These are phyloP conservation scores for Lepidium africanum DNA, from an alignment of 345 rosid genomes.

Conservation along the genomic window DNA sequence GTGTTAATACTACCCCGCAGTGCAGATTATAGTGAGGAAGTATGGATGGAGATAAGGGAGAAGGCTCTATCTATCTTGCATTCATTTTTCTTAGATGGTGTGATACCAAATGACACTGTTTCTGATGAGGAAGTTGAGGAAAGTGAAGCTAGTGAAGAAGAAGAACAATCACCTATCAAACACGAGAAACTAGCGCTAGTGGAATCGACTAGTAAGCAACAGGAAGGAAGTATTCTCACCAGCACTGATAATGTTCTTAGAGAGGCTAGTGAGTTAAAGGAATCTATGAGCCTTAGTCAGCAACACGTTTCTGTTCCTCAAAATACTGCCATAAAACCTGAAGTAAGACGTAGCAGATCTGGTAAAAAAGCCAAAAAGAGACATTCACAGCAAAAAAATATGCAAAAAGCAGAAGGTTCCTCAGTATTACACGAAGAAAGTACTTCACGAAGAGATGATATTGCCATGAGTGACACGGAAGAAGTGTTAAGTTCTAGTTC, in stretches of 20 bases:
- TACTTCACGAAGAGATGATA: conserved; percentile 70
- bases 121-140: conserved; percentile 80
- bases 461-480: conserved; percentile 82
- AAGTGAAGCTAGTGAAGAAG: conserved; percentile 47
- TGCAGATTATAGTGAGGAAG: conserved; percentile 99
- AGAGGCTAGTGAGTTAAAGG: conserved; percentile 42
- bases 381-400: conserved; percentile 62
- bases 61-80: conserved; percentile 82
- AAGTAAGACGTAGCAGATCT: conserved; percentile 66
- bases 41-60: conserved; percentile 97
- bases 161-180: conserved; percentile 33
- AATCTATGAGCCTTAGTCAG: conserved; percentile 48
- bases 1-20: conserved; percentile 94
- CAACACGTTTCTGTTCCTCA: conserved; percentile 49
- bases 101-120: conserved; percentile 57
- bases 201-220: conserved; percentile 42
- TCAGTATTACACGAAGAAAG: conserved; percentile 62
- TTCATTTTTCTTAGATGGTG: conserved; percentile 72
- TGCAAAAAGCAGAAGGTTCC: conserved; percentile 53
- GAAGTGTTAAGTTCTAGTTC: conserved; percentile 77
- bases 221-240: conserved; percentile 39
- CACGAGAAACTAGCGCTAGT: conserved; percentile 38
- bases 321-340: conserved; percentile 36
- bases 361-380: conserved; percentile 97
- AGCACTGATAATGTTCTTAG: conserved; percentile 47